Conservation (phyloP, 495 filamentous ascomycete genomes). For the Neurospora africana region DNA sequence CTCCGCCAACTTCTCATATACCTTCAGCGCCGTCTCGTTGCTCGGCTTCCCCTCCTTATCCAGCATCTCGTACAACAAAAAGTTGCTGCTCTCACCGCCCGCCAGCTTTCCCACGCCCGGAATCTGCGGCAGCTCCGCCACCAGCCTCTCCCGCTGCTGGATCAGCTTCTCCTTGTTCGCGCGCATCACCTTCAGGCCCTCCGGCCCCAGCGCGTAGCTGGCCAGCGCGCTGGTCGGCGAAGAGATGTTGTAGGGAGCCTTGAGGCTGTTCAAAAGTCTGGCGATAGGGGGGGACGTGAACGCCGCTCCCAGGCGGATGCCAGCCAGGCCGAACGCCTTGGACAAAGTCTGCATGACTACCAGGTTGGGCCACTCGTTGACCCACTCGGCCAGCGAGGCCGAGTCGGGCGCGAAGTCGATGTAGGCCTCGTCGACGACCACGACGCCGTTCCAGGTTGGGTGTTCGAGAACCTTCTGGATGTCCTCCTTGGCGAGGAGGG, state of each 20-base stretch:
- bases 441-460: conserved; percentile 89
- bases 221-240: conserved; percentile 79
- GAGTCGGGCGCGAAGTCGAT: conserved; percentile 82
- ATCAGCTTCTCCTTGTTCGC: conserved; percentile 56
- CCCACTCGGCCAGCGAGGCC: conserved; percentile 84
- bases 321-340: conserved; percentile 92
- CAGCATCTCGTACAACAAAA: conserved; percentile 80
- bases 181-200: conserved; percentile 62
- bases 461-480: conserved; percentile 67
- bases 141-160: conserved; percentile 62
- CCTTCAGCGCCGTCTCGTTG: conserved; percentile 63
- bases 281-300: conserved; percentile 53
- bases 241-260: conserved; percentile 92
- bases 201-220: conserved; percentile 51
- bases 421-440: conserved; percentile 93
- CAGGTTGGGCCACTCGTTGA: conserved; percentile 85
- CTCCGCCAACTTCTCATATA: conserved; percentile 81
- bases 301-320: conserved; percentile 66
- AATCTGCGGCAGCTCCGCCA: conserved; percentile 63
- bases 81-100: conserved; percentile 77
- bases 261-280: conserved; percentile 71
- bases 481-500: conserved; percentile 65
- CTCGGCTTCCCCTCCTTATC: conserved; percentile 60
- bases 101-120: conserved; percentile 69
- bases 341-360: conserved; percentile 96